Base-by-base conservation (phyloP, 1,284 basidiomycete genomes). In the Irpex sp. region DNA sequence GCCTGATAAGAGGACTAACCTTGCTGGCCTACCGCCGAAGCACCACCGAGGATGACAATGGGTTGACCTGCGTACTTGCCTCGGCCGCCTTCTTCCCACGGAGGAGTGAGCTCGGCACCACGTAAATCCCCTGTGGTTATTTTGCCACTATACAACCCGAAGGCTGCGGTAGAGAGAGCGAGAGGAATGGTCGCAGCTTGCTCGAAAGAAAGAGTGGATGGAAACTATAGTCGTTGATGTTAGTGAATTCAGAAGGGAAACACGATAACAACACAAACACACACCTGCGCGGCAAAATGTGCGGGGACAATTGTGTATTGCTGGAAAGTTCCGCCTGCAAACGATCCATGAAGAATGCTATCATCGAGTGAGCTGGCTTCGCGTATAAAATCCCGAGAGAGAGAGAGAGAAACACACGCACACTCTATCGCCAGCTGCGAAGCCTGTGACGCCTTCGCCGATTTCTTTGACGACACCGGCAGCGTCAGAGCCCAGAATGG, bases 381-480 rank as follows among this genome's bases (percentile, higher is more conserved):
- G 7, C 31, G 8, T 34, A 36, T 57, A 9, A n/a, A 11, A 9
- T 17, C 8, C 17, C 17, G 52, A 19, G 36, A 2, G 38, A 19
- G 49, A 19, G 8, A 52, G 2, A 17, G 48, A 26, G n/a, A 48
- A 3, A 61, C 62, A 7, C 57, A 64, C 80, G 68, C 72, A 85
- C 84, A 89, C 83, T 70, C 80, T 77, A 69, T 90, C 86, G 2
- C 87, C 87, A 44, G 81, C 78, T 57, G 76, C 73, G 69, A 87
- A 78, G 44, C 75, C 73, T 1, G 76, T 75, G 13, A 88, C 85
- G 0, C 78, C 82, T 55, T 78, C 76, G 5, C 86, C 87, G 40
- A 88, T 71, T 57, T 78, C 76, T 19, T 80, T 81, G 26, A 90
- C 81, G 2, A 80, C 75, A 8, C 89, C 88, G 36, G 82, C 80